Conservation (phyloP, 2,329 filamentous ascomycete genomes). For the Verticillium longisporum region DNA sequence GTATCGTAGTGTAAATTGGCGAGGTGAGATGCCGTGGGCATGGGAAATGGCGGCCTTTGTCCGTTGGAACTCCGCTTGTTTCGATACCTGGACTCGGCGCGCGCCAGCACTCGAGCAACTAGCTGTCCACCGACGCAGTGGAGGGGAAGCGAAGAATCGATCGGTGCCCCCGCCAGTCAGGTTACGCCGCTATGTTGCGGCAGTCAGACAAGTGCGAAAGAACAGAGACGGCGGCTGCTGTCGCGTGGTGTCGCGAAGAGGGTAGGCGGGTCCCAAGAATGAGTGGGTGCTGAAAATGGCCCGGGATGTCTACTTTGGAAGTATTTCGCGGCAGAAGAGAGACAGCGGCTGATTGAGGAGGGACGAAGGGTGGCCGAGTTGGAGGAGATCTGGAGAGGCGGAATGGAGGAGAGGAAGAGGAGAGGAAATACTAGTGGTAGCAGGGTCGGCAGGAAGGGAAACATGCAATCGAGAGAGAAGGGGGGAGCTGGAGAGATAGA, state of each 20-base stretch:
- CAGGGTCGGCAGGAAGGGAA: constrained; percentile 1
- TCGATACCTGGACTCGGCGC: background rate
- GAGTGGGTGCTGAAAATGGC: background rate
- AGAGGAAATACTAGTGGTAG: background rate
- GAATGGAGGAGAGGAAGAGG: background rate
- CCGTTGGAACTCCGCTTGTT: background rate
- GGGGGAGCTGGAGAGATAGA: too few species aligned
- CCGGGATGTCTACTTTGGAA: background rate
- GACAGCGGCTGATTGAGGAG: background rate
- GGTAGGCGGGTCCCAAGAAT: background rate
- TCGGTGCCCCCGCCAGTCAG: background rate
- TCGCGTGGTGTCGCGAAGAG: background rate
- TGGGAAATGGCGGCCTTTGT: background rate
- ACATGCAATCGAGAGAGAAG: background rate
- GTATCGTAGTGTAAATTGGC: background rate
- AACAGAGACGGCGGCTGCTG: background rate
- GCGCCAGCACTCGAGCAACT: background rate
- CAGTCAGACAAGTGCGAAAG: background rate
- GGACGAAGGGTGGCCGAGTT: too few species aligned
- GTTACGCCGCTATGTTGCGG: background rate
- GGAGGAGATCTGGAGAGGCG: background rate
- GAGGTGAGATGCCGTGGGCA: constrained; percentile 4
- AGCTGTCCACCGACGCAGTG: background rate
- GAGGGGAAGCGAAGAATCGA: background rate
- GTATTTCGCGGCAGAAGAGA: background rate